Base-by-base conservation (phyloP, 371 early-diverging fungal species). In the Syncephalis plumigaleata region DNA sequence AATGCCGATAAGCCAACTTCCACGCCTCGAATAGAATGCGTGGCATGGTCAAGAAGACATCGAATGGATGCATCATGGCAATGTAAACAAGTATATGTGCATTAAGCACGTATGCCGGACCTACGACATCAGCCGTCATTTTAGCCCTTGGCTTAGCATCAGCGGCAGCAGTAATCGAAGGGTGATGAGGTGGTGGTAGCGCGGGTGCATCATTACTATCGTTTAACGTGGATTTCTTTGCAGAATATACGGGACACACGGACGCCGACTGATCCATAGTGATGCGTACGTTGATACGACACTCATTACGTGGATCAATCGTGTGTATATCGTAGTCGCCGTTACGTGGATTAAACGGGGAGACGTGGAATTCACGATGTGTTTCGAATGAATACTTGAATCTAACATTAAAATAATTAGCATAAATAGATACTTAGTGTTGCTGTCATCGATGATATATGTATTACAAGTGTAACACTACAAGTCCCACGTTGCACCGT, bases 311-410 rank as follows among this genome's bases (percentile, higher is more conserved):
- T 4, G 56, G 51, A 44, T 61, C 56, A 18, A 20, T 23, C 42
- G 64, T 39, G 27, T 59, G 56, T 1, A 60, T 56, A 20, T 56
- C 59, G 49, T 74, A 74, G n/a, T 39, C 17, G 4, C 73, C 74
- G 23, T 55, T 55, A 9, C 73, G 65, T 49, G 70, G 58, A 55
- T 73, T 75, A 55, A 73, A 75, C 1, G 75, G 73, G 7, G 66
- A 67, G 22, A 75, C 74, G 47, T 75, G 72, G 55, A 75, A 75
- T 2, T 55, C 37, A 2, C 75, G 61, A 5, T 49, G 39, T 8
- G 69, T 17, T 4, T 20, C 51, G 50, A 61, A 55, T 42, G 50
- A 52, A 23, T 46, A 36, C 23, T 47, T 44, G 42, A 54, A 61
- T 4, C 67, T 70, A 42, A 16, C 36, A 13, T 23, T 15, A 40